These are phyloP conservation scores for Mycogone perniciosa DNA, from an alignment of 2,329 filamentous ascomycete genomes.

Conservation along the genomic window DNA sequence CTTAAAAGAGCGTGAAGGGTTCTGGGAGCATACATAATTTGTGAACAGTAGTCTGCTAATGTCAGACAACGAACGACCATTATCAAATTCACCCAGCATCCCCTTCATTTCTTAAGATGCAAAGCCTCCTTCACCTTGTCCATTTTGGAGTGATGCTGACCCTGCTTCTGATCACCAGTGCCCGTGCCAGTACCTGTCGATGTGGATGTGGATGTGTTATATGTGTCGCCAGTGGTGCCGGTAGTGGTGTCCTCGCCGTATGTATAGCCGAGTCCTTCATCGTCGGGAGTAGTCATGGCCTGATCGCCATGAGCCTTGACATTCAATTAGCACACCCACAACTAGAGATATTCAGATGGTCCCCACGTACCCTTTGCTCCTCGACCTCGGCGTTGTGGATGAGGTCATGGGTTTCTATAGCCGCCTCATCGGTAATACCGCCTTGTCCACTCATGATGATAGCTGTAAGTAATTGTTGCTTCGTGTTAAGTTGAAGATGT, in stretches of 20 bases:
- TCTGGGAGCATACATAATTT: neutral
- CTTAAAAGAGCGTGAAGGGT: too few species aligned
- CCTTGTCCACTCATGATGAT: slow-evolving; percentile 3
- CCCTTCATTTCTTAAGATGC: slow-evolving; percentile 12
- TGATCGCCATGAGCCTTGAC: slow-evolving; percentile 8
- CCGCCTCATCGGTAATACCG: slow-evolving; percentile 26
- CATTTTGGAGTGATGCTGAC: slow-evolving; percentile 6
- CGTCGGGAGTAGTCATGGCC: slow-evolving; percentile 9
- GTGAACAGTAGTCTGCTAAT: neutral
- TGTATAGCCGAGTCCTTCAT: neutral
- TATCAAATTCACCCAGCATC: too few species aligned
- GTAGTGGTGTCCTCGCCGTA: too few species aligned
- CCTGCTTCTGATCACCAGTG: neutral
- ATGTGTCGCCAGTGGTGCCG: neutral
- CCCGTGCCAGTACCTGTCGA: neutral
- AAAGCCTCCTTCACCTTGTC: slow-evolving; percentile 12
- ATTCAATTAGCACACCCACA: neutral
- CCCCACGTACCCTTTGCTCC: slow-evolving; percentile 20
- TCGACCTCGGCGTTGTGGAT: slow-evolving; percentile 30
- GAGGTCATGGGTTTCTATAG: slow-evolving; percentile 27
- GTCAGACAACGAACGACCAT: neutral
- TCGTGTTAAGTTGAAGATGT: too few species aligned
- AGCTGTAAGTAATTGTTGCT: neutral
- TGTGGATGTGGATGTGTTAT: neutral
- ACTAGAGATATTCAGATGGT: neutral